Base-by-base conservation (phyloP, 345 rosid genomes). In the Euclidium syriacum region DNA sequence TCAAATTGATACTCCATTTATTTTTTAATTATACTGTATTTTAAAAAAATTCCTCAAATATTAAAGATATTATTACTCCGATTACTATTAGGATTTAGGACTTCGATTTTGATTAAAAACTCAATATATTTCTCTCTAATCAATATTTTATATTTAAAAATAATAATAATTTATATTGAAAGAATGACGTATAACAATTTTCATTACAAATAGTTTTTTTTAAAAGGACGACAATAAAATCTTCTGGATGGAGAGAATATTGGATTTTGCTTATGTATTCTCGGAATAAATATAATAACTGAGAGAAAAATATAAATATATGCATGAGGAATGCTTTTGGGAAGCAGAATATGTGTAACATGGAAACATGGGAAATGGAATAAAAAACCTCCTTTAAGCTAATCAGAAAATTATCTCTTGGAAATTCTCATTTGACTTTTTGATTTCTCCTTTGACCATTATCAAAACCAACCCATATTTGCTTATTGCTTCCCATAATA, bases 361-460 rank as follows among this genome's bases (percentile, higher is more conserved):
- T 80, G 87, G 79, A 78, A 72, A 39, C 80, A 72, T 67, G 74
- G 64, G 23, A 70, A 63, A 65, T 53, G 59, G 59, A 60, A 60
- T 72, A 62, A 57, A 41, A 70, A 61, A 73, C 32, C 32, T 60
- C 32, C 11, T 10, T 8, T 24, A 30, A 51, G 43, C 38, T 50
- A 20, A 50, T 10, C 24, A 43, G 15, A 52, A 59, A 39, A 33
- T 29, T 10, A 2, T 43, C 34, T 19, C 46, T 23, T 52, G 4
- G 23, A 47, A 43, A 46, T 46, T 25, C n/a, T 27, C 49, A 54
- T 63, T 76, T 71, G 73, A 77, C 76, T 50, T 55, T 46, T 16
- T 42, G 60, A 74, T 81, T 47, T 58, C 53, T 58, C 41, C 52
- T 65, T 75, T 78, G 76, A 76, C 72, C 32, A 42, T 34, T 50